phyloP scores from a whole-genome alignment of 1,284 basidiomycete genomes.

The Sphagnurus paluster region DNA sequence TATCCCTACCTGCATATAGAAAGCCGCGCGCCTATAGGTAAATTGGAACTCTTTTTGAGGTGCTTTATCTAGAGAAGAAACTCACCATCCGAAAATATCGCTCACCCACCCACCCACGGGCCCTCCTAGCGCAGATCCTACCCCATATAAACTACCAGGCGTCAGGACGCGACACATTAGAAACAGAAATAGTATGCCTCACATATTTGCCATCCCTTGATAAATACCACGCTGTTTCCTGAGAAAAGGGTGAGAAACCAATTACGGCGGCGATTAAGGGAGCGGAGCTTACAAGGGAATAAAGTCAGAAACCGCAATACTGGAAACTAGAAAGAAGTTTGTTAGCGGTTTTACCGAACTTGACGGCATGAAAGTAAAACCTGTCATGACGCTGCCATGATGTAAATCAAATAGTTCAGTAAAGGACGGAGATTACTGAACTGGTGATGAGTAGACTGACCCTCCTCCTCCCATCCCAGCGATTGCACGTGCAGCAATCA shows the following conservation, averaged over 20 bases:
- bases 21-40: slow-evolving; percentile 59
- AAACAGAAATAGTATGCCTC: slow-evolving; percentile 29
- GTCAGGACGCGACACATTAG: slow-evolving; percentile 12
- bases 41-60: slow-evolving; percentile 17
- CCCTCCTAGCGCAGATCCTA: slow-evolving; percentile 83
- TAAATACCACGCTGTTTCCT: slow-evolving; percentile 87
- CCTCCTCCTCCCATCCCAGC: slow-evolving; percentile 93
- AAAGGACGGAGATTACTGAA: slow-evolving; percentile 18
- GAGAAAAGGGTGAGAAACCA: slow-evolving; percentile 9
- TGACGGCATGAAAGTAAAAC: slow-evolving; percentile 37
- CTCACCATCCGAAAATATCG: slow-evolving; percentile 82
- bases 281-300: slow-evolving; percentile 71
- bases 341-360: slow-evolving; percentile 19
- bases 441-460: slow-evolving; percentile 38
- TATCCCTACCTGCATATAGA: slow-evolving; percentile 61
- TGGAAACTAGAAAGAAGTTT: slow-evolving; percentile 56
- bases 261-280: background rate
- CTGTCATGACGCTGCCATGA: slow-evolving; percentile 72
- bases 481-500: slow-evolving; percentile 79
- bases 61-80: slow-evolving; percentile 14
- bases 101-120: slow-evolving; percentile 89
- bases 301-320: slow-evolving; percentile 74
- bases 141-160: slow-evolving; percentile 61
- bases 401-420: slow-evolving; percentile 20
- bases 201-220: slow-evolving; percentile 89